Base-by-base conservation (phyloP, 306 rosid species). In the Potentilla sterilis region DNA sequence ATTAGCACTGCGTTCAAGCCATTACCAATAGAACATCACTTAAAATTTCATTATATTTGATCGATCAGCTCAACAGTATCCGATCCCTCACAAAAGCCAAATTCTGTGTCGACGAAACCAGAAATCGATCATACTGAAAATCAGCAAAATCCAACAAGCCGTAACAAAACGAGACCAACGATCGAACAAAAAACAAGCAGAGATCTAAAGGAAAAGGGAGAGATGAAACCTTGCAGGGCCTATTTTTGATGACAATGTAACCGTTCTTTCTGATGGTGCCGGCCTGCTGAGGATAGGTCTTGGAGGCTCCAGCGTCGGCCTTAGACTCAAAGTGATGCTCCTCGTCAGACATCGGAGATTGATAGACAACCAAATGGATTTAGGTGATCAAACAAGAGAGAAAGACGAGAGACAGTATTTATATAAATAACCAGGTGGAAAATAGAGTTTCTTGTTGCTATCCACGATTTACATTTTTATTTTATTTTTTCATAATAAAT, bases 271-370 rank as follows among this genome's bases (percentile, higher is more conserved):
- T 93, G 76, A 95, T 92, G 62, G 97, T 92, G 2, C 98, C 98
- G 37, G 98, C 98, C 80, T 95, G 98, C 83, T 95, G 98, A 1
- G 98, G 98, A 46, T 40, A 95, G 41, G 98, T 95, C 83, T 95
- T 95, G 37, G 98, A 95, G 59, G 98, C 98, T 34, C 98, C 98
- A 64, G 98, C 97, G 71, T 95, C 98, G 54, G 89, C 97, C 86
- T 94, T 95, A 9, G 97, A 85, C 88, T 95, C 98, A 75, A 95
- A 95, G 54, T 95, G 98, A 76, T 95, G 98, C 83, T 95, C 98
- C 82, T 95, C 98, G 93, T 95, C 98, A 4, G 98, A 95, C 97
- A 94, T 89, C 78, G 77, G 57, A 49, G 72, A 42, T 9, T 7
- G 15, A 5, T 40, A 37, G 62, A 49, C 8, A 49, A 10, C 61